These are phyloP conservation scores for Alternaria solani DNA, from an alignment of 2,329 filamentous ascomycete species.

Conservation along the genomic window DNA sequence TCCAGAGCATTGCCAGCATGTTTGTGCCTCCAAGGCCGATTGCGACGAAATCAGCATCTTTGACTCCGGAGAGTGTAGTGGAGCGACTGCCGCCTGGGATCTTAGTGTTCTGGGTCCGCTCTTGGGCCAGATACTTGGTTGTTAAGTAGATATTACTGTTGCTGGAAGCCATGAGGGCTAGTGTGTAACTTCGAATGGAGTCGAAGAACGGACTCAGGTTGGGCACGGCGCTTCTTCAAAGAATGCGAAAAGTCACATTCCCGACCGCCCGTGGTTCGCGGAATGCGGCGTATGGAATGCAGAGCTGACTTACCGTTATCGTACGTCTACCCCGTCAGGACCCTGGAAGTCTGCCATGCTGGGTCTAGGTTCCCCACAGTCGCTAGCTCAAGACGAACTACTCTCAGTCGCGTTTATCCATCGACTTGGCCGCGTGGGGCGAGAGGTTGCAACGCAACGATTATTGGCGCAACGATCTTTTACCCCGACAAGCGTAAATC, in stretches of 20 bases:
- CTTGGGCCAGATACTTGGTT: conserved; percentile 13
- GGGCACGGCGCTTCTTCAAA: not conserved
- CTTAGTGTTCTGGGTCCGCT: conserved; percentile 9
- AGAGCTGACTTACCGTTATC: conserved; percentile 1
- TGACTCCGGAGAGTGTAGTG: conserved; percentile 17
- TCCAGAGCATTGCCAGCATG: conserved; percentile 30
- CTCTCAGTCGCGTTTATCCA: not conserved
- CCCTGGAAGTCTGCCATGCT: conserved; percentile 2
- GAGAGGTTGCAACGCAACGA: not conserved
- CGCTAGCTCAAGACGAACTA: not conserved
- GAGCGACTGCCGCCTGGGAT: conserved; percentile 8
- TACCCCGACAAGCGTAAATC: conserved; percentile 6
- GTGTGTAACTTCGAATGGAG: not conserved
- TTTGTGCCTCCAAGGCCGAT: conserved; percentile 29
- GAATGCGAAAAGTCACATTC: not conserved
- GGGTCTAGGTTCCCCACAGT: conserved; percentile 6
- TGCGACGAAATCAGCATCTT: conserved; percentile 28
- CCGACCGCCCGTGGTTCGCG: not conserved
- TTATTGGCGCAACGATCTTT: conserved; percentile 6
- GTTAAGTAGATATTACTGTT: conserved; percentile 6
- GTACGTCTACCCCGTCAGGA: conserved; percentile 1
- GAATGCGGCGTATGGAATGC: not conserved
- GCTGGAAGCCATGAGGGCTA: not conserved
- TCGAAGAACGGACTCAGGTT: not conserved
- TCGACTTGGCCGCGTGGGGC: not conserved